Base-by-base conservation (phyloP, 2,329 filamentous ascomycete species). In the Nigrograna mackinnonii region DNA sequence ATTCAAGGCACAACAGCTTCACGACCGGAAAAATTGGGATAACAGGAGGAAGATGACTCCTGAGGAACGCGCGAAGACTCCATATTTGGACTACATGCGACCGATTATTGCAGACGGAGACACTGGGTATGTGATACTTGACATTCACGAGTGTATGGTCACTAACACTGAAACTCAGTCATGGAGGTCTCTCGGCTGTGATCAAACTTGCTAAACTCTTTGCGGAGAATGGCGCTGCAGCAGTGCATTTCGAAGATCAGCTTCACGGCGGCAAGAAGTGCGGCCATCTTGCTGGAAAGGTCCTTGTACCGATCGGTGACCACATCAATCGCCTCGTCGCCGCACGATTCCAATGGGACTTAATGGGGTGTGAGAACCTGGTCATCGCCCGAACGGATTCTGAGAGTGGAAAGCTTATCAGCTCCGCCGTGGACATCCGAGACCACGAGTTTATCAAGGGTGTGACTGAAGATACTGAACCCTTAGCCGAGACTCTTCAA, bases 181-280 rank as follows among this genome's bases (percentile, higher is more conserved):
- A 97, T 65, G 94, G 94, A 41, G 94, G 94, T 11, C 77, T 97
- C 26, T 91, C 90, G 1, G 89, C 94, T 1, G 92, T 99, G 3
- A 79, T 97, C 52, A 99, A 99, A 76, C 81, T 99, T 16, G 91
- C 94, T 30, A 99, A 97, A 74, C 82, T 97, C 6, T 99, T 99
- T 59, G 94, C 94, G 14, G 94, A 99, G 73, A 95, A 95, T 57
- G 94, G 94, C 39, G 94, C 94, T 1, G 94, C 94, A 0, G 94
- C 87, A 6, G 94, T 99, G 2, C 94, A 99, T 69, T 96, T 99
- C 49, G 94, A 99, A 70, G 94, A 99, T 64, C 94, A 99, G 72
- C 81, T 97, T 35, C 94, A 97, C 65, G 94, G 94, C 32, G 94
- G 94, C 47, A 99, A 99, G 78, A 99, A 97, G 73, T 99, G 94